Conservation (phyloP, 805 yeast species). For the Yarrowia deformans region DNA sequence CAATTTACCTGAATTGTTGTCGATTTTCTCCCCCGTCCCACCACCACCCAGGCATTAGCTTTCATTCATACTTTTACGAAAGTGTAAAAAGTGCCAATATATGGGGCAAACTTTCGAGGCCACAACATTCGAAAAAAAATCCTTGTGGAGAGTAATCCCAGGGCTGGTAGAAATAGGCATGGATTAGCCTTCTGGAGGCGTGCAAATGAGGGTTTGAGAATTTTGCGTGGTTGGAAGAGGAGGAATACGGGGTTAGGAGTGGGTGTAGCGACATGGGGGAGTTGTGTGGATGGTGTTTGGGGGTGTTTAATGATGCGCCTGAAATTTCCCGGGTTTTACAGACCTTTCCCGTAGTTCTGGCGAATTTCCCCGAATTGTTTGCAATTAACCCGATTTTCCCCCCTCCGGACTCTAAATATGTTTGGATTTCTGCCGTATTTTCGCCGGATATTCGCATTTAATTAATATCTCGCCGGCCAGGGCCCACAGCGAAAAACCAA, state of each 20-base stretch:
- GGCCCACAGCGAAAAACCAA: background rate
- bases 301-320: too few relatives aligned
- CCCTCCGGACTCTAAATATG: too few relatives aligned
- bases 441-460: background rate
- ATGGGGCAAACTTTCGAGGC: constrained; percentile 15
- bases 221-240: constrained; percentile 5
- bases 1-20: background rate
- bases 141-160: constrained; percentile 16
- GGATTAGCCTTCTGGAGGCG: constrained; percentile 7
- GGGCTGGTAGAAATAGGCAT: constrained; percentile 33
- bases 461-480: background rate
- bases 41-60: background rate
- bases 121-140: background rate
- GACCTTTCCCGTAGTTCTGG: too few relatives aligned
- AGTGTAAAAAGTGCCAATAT: constrained; percentile 35
- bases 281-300: too few relatives aligned
- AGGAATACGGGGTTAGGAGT: background rate
- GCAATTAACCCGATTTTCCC: background rate
- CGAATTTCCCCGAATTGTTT: too few relatives aligned
- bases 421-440: background rate
- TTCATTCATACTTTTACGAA: constrained; percentile 34
- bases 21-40: background rate
- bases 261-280: too few relatives aligned
- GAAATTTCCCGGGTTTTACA: too few relatives aligned
- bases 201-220: constrained; percentile 16